Percentiles rank a stretch among this genome's conserved stretches.
phyloP scores from a whole-genome alignment of 768 basidiomycete genomes.

The Rhodotorula paludigena region DNA sequence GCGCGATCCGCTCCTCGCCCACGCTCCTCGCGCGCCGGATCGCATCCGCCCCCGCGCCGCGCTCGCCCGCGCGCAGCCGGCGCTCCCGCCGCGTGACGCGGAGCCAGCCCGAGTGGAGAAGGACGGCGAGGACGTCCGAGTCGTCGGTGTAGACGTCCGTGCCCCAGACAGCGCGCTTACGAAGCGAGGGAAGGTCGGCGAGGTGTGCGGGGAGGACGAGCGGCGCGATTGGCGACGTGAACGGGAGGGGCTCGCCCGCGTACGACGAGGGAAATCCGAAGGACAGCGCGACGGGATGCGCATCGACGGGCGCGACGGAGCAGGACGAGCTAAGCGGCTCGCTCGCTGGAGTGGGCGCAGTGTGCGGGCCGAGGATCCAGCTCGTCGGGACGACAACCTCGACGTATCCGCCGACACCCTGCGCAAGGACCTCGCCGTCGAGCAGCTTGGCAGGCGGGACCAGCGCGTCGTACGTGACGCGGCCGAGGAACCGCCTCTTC shows the following conservation, averaged over 20 bases:
- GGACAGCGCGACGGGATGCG: conserved; percentile 12
- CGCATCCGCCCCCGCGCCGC: conserved; percentile 25
- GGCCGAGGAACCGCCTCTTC: conserved; percentile 29
- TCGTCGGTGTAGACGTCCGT: conserved; percentile 53
- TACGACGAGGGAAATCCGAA: conserved; percentile 18
- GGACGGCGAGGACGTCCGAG: conserved; percentile 48
- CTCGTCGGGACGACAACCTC: conserved; percentile 33
- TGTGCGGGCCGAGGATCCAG: conserved; percentile 21
- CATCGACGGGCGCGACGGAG: neutral
- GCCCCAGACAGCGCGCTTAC: conserved; percentile 48
- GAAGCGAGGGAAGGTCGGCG: conserved; percentile 36
- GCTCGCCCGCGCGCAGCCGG: conserved; percentile 13
- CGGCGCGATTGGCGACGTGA: neutral
- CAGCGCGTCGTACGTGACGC: conserved; percentile 38
- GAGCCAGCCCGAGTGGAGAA: conserved; percentile 51
- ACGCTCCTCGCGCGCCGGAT: neutral
- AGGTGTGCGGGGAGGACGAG: conserved; percentile 32
- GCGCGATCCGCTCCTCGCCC: neutral
- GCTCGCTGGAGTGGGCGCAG: neutral
- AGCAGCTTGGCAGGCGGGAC: conserved; percentile 33
- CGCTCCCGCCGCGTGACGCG: conserved; percentile 32
- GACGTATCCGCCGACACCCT: conserved; percentile 34
- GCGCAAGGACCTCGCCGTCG: conserved; percentile 32
- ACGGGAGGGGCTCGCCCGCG: conserved; percentile 14
- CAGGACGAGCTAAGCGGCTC: neutral